Conservation (phyloP, 2,329 filamentous ascomycete species). For the Zasmidium cellare region DNA sequence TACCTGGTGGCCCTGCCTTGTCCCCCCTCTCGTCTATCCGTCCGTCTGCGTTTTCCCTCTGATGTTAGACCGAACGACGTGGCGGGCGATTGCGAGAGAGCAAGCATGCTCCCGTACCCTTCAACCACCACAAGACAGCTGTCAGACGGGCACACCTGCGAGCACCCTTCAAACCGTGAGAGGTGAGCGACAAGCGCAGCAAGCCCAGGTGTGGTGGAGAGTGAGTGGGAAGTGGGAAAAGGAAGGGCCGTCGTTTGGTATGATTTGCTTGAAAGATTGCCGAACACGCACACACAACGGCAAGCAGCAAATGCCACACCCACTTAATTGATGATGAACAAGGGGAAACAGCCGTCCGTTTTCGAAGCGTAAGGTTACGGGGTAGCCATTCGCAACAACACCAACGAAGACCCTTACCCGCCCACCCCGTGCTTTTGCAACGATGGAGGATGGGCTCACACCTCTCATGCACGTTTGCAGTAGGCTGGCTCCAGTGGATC, state of each 20-base stretch:
- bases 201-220: neutral
- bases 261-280: neutral
- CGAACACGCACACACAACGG: too few species aligned
- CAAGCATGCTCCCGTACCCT: constrained; percentile 17
- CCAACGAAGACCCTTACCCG: constrained; percentile 6
- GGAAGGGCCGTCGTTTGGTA: constrained; percentile 5
- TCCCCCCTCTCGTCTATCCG: neutral
- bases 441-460: constrained; percentile 11
- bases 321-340: too few species aligned
- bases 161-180: constrained; percentile 3
- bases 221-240: too few species aligned
- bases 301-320: too few species aligned
- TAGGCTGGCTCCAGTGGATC: constrained; percentile 23
- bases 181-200: neutral
- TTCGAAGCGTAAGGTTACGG: neutral
- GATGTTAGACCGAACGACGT: constrained; percentile 22
- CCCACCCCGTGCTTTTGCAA: constrained; percentile 15
- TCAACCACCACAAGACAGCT: neutral
- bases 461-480: constrained; percentile 20
- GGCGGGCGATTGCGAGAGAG: constrained; percentile 16
- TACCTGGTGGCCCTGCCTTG: neutral
- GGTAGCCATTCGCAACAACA: too few species aligned
- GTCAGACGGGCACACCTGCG: constrained; percentile 6
- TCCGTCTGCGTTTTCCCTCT: constrained; percentile 17
- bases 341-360: neutral